Conservation (phyloP, 306 rosid genomes). For the Senna tora region DNA sequence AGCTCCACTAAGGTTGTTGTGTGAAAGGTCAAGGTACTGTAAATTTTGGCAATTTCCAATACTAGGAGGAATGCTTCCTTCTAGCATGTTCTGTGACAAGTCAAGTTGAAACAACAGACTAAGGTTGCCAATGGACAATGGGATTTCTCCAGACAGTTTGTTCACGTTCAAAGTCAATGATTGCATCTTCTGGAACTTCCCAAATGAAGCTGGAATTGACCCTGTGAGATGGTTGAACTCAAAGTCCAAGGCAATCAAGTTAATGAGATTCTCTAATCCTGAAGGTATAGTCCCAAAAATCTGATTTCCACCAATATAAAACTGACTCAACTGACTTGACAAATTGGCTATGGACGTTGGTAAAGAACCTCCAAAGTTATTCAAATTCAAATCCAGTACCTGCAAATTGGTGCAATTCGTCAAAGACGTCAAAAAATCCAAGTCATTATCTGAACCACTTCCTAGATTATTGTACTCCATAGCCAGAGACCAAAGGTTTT, state of each 20-base stretch:
- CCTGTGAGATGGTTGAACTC: constrained; percentile 36
- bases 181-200: constrained; percentile 39
- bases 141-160: constrained; percentile 44
- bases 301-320: constrained; percentile 34
- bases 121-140: constrained; percentile 50
- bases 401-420: constrained; percentile 43
- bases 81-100: constrained; percentile 38
- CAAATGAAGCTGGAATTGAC: constrained; percentile 43
- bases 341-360: constrained; percentile 46
- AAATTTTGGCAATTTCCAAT: constrained; percentile 38
- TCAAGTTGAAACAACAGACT: constrained; percentile 32
- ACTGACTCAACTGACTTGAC: constrained; percentile 36
- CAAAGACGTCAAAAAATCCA: constrained; percentile 45
- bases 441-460: constrained; percentile 39
- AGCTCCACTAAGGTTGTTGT: constrained; percentile 39
- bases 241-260: constrained; percentile 30
- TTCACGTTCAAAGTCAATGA: constrained; percentile 27
- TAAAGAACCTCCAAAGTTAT: constrained; percentile 53
- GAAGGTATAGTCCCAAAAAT: constrained; percentile 40
- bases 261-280: constrained; percentile 39
- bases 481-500: background rate
- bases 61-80: constrained; percentile 48
- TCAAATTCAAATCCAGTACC: constrained; percentile 12
- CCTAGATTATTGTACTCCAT: constrained; percentile 42
- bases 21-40: constrained; percentile 34